A percentile compares a stretch with the other conserved stretches of the same genome.
phyloP scores from a whole-genome alignment of 164 flowering plant genomes.

The Sextonia rubra region DNA sequence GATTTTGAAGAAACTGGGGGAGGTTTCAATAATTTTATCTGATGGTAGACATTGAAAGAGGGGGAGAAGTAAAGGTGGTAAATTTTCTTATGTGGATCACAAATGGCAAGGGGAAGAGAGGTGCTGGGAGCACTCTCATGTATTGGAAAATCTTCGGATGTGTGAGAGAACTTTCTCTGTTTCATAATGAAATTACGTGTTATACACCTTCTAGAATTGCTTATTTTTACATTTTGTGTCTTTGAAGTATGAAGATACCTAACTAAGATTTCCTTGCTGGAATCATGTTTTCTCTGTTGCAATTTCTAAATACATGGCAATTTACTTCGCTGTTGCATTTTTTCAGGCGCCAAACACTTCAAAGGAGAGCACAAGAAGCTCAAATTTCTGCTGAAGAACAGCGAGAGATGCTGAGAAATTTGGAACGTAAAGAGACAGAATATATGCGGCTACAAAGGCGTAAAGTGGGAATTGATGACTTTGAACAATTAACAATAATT shows the following conservation, averaged over 20 bases:
- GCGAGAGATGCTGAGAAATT: slow-evolving; percentile 72
- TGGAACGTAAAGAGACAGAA: slow-evolving; percentile 77
- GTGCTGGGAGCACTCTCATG: neutral
- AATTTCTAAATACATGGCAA: neutral
- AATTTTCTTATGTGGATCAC: no score
- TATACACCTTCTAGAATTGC: neutral
- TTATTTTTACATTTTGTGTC: neutral
- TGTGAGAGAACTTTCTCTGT: neutral
- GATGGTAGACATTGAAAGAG: no score
- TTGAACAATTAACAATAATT: slow-evolving; percentile 67
- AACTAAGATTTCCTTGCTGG: neutral
- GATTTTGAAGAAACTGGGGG: neutral
- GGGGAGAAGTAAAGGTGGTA: neutral
- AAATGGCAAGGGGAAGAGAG: neutral
- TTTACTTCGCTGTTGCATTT: neutral
- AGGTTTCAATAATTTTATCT: no score
- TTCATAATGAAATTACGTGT: neutral
- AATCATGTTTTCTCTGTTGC: neutral
- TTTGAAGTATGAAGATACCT: neutral
- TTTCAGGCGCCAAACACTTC: slow-evolving; percentile 59
- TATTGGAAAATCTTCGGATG: neutral
- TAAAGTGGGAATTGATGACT: slow-evolving; percentile 87
- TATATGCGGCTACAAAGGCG: slow-evolving; percentile 86
- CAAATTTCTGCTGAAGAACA: slow-evolving; percentile 65
- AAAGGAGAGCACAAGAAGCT: slow-evolving; percentile 67